A percentile compares a stretch with the other conserved stretches of the same genome.
These are phyloP conservation scores for Colletotrichum caudatum DNA, from an alignment of 2,329 filamentous ascomycete species.

Conservation along the genomic window DNA sequence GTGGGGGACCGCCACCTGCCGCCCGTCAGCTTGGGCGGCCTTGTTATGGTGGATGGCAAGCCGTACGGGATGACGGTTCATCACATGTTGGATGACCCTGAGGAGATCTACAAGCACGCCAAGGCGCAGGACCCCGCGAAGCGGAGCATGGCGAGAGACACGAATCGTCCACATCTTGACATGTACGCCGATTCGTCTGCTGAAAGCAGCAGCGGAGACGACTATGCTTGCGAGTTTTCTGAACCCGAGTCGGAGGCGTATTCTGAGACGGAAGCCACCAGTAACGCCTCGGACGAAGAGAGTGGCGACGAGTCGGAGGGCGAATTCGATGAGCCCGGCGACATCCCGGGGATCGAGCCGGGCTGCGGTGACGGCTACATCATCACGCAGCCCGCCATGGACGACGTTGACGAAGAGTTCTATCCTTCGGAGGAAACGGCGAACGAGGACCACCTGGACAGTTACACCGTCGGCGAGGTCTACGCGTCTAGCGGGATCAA, in stretches of 20 bases:
- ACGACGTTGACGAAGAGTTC: conserved; percentile 86
- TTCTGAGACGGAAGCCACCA: conserved; percentile 65
- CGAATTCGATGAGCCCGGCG: conserved; percentile 72
- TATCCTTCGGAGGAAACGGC: conserved; percentile 78
- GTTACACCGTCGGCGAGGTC: conserved; percentile 83
- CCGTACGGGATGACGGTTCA: conserved; percentile 96
- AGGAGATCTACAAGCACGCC: conserved; percentile 48
- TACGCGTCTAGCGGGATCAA: conserved; percentile 92
- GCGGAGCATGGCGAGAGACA: conserved; percentile 56
- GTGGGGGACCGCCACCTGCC: conserved; percentile 86
- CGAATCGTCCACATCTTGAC: conserved; percentile 51
- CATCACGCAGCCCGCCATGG: conserved; percentile 91
- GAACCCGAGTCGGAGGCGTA: conserved; percentile 69
- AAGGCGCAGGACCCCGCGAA: conserved; percentile 43
- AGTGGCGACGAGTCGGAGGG: conserved; percentile 67
- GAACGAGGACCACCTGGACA: conserved; percentile 85
- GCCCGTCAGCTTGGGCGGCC: conserved; percentile 89
- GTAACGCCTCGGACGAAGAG: conserved; percentile 60
- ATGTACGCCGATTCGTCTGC: conserved; percentile 59
- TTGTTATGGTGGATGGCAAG: conserved; percentile 85
- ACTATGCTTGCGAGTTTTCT: conserved; percentile 71
- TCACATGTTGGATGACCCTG: conserved; percentile 88
- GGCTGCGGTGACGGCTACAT: conserved; percentile 82
- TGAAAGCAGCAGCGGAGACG: conserved; percentile 62
- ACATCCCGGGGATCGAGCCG: conserved; percentile 81